These are phyloP conservation scores for Pythium dissimile DNA, from an alignment of 352 stramenopile species.

Conservation along the genomic window DNA sequence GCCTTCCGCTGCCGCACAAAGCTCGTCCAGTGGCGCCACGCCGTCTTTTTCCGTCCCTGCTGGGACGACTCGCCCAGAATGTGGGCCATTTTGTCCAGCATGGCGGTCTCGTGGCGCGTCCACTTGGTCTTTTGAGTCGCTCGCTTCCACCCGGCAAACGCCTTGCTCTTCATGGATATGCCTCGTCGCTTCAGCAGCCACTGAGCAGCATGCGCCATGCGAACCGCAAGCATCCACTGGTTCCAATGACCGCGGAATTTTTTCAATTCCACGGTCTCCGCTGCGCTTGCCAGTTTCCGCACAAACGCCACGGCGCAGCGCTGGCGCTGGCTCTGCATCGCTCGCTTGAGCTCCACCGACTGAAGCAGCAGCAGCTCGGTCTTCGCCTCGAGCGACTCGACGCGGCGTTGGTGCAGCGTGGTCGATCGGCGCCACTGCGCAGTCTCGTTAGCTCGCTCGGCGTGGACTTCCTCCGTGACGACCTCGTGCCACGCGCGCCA, in stretches of 20 bases:
- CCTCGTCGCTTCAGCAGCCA: background rate
- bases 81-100: background rate
- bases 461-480: background rate
- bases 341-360: constrained; percentile 13
- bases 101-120: background rate
- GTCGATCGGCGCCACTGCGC: background rate
- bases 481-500: constrained; percentile 7
- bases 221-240: background rate
- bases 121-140: background rate
- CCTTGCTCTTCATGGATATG: background rate
- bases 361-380: constrained; percentile 27
- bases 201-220: background rate
- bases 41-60: constrained; percentile 2
- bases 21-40: background rate
- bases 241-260: background rate
- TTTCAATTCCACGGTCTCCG: background rate
- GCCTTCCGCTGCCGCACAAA: background rate
- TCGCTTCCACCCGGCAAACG: constrained; percentile 5
- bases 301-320: constrained; percentile 16
- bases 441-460: background rate
- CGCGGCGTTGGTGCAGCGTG: constrained; percentile 9
- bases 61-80: background rate
- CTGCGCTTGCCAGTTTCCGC: background rate
- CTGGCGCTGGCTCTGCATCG: constrained; percentile 1
- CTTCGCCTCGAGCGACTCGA: constrained; percentile 15